Base-by-base conservation (phyloP, 2,329 filamentous ascomycete species). In the Dendryphion nanum region DNA sequence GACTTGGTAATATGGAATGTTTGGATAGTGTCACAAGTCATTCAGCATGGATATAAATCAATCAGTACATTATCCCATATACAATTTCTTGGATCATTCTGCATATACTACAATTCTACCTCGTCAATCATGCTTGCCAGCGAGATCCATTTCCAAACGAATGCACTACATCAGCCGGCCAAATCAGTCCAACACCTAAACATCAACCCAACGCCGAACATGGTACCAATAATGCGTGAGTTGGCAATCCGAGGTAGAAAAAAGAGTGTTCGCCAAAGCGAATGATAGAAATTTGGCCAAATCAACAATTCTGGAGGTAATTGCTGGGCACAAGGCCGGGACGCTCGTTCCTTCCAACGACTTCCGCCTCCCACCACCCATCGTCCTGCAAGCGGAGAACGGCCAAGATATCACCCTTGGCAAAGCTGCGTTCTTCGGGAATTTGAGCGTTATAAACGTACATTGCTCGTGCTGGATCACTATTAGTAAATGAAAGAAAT, bases 301-400 rank as follows among this genome's bases (percentile, higher is more conserved):
- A 26, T 26, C 23, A 10, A 52, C 78, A 79, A 38, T 73, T 71
- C 64, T 83, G 80, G 39, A 85, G 60, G 55, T 85, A 85, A 62
- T 85, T 85, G 49, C 78, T 82, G 3, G 81, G 81, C 35, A 85
- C 81, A 50, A 85, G 67, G 17, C 81, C 81, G 13, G 75, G 64
- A 28, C 69, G 63, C 6, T 73, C 73, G 28, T 69, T 69, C 53
- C 74, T 75, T 15, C 83, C 83, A 31, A 90, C 86, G 28, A 96
- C 81, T 66, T 96, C 91, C 10, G 94, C 94, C 71, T 98, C 93
- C 93, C 94, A 98, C 93, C 93, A 98, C 15, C 93, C 93, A 61
- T 98, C 93, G 63, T 98, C 93, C 68, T 98, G 93, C 57, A 95
- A 81, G 43, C 90, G 79, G 32, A 96, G 73, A 12, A 98, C 83